Percentiles rank a stretch among this genome's conserved stretches.
Conservation (phyloP, 768 basidiomycete species). For the Phaffia australis region DNA sequence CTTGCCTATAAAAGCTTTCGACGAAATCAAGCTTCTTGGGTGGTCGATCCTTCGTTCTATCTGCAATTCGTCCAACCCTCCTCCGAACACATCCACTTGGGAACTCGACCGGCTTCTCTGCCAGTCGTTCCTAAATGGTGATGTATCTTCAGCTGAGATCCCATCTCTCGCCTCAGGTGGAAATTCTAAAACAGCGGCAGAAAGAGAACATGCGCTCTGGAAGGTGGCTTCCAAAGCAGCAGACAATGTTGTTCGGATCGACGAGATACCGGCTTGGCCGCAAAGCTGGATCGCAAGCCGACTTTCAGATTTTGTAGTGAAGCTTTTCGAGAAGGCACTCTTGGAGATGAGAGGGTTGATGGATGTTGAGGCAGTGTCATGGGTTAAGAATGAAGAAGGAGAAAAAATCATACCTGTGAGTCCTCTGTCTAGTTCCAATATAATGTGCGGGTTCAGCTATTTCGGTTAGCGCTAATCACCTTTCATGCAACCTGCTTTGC, state of each 20-base stretch:
- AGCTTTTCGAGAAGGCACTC: slow-evolving; percentile 8
- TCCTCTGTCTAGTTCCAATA: not conserved
- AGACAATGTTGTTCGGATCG: not conserved
- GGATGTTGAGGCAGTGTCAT: slow-evolving; percentile 4
- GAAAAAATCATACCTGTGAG: slow-evolving; percentile 5
- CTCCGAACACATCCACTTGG: slow-evolving; percentile 1
- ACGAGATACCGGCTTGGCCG: slow-evolving; percentile 20
- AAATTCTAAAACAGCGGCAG: not conserved
- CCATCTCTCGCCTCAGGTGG: not conserved
- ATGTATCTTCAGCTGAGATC: slow-evolving; percentile 9
- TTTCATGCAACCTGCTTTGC: not conserved
- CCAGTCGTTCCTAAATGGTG: slow-evolving; percentile 13
- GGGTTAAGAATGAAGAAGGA: slow-evolving; percentile 14
- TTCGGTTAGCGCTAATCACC: too few species aligned
- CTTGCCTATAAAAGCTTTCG: slow-evolving; percentile 8
- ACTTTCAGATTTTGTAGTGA: slow-evolving; percentile 7
- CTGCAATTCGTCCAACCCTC: not conserved
- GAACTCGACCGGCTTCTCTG: slow-evolving; percentile 21
- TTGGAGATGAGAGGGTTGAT: slow-evolving; percentile 13
- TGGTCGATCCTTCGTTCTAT: slow-evolving; percentile 14
- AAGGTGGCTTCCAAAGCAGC: slow-evolving; percentile 1
- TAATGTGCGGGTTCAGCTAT: not conserved
- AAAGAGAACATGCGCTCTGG: slow-evolving; percentile 8
- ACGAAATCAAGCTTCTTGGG: slow-evolving; percentile 18
- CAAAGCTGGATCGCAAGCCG: slow-evolving; percentile 8